Base-by-base conservation (phyloP, 371 early-diverging fungal species). In the Mucor circinelloides region DNA sequence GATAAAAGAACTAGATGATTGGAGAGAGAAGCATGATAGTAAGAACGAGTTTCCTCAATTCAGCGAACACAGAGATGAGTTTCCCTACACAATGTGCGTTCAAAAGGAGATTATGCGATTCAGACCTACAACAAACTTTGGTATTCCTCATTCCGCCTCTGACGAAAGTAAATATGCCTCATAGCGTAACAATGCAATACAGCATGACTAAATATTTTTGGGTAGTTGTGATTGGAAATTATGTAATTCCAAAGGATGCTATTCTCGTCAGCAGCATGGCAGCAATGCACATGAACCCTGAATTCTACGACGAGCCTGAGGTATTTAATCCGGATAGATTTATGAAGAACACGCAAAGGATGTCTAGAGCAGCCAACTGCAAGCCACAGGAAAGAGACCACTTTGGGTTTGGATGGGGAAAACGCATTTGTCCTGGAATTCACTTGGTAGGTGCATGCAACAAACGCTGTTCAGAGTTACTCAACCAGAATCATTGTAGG, bases 331-430 rank as follows among this genome's bases (percentile, higher is more conserved):
- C 73, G 8, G 73, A 73, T 6, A 34, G 73, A 27, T 73, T 68
- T 28, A 42, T 73, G 54, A 58, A 44, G 8, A 58, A 50, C 40
- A 25, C 46, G 1, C 60, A 60, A 27, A 40, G 42, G 10, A 64
- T 64, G 69, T 17, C 34, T 5, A 50, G 54, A 6, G 54, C 69
- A 10, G 63, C 73, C 2, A 57, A 62, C 46, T 66, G 69, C n/a
- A 58, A 46, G 19, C 42, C 58, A n/a, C 42, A 62, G 3, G 59
- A 66, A 19, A 44, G 73, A 15, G 69, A 73, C 55, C 65, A 65
- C 17, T 73, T 54, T 55, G 56, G 46, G 15, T 73, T 73, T 60
- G 73, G 73, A 9, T 73, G 69, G 69, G 73, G 73, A 52, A 72
- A 58, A 54, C 58, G 71, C 13, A 66, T 66, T 0, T 71, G 71